Evolutionary conservation across 352 stramenopile species (phyloP).

Genomic region (Globisporangium spinosum): DNA sequence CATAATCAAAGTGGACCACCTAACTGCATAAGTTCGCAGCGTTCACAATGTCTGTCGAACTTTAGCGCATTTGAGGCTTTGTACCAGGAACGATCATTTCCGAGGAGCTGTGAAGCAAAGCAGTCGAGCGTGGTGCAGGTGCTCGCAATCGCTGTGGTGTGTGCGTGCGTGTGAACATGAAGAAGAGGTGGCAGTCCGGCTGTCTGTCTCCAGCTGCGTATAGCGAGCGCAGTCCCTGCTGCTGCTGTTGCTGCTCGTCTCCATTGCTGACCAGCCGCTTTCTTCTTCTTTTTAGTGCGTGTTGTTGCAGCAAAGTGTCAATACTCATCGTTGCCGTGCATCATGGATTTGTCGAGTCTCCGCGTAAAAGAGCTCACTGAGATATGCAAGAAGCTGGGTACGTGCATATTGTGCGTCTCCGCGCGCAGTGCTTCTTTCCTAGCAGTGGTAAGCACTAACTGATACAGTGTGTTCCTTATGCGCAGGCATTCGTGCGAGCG

Average conservation of each 20-base stretch:
- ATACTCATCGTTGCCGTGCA: neutral
- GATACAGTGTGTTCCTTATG: neutral
- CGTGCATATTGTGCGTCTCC: neutral
- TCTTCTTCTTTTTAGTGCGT: neutral
- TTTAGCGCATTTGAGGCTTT: neutral
- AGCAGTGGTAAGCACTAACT: neutral
- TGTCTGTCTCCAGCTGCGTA: neutral
- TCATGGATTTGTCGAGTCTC: constrained; percentile 66
- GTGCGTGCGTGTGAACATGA: neutral
- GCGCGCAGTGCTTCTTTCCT: neutral
- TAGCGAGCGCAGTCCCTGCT: neutral
- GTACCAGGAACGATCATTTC: neutral
- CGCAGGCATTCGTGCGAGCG: constrained; percentile 62
- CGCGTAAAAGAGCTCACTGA: constrained; percentile 81
- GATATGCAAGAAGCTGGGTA: constrained; percentile 56
- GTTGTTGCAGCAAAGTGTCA: constrained; percentile 9
- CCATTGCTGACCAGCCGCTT: neutral
- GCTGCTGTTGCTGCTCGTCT: neutral
- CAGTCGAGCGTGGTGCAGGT: neutral
- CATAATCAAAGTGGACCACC: neutral
- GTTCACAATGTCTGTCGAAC: neutral
- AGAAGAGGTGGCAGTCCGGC: neutral
- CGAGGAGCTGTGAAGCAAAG: neutral
- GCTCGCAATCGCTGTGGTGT: neutral
- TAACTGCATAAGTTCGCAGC: neutral